phyloP scores from a whole-genome alignment of 2,329 filamentous ascomycete species.

The Talaromyces rugulosus region DNA sequence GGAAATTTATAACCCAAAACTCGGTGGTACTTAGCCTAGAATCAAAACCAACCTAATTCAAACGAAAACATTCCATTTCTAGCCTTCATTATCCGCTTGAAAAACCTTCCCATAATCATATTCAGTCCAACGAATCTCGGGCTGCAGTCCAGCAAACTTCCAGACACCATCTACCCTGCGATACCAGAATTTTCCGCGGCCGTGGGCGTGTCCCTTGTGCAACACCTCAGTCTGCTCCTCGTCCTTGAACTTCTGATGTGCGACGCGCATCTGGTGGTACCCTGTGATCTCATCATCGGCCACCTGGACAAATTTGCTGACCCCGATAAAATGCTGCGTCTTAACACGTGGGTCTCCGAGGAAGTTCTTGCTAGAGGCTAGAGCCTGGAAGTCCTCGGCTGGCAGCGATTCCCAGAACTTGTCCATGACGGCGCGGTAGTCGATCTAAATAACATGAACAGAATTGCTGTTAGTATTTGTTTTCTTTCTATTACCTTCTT shows the following conservation, averaged over 20 bases:
- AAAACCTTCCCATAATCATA: slow-evolving; percentile 10
- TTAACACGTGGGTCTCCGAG: slow-evolving; percentile 15
- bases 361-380: slow-evolving; percentile 10
- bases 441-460: neutral
- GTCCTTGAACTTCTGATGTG: slow-evolving; percentile 56
- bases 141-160: slow-evolving; percentile 27
- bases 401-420: slow-evolving; percentile 12
- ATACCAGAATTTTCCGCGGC: slow-evolving; percentile 22
- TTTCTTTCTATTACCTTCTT: neutral
- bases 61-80: too few species aligned
- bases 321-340: slow-evolving; percentile 19
- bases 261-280: slow-evolving; percentile 41
- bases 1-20: too few species aligned
- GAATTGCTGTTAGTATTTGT: neutral
- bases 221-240: slow-evolving; percentile 40
- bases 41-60: too few species aligned
- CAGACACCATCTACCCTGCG: slow-evolving; percentile 27
- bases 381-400: slow-evolving; percentile 4
- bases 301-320: slow-evolving; percentile 19
- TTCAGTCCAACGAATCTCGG: slow-evolving; percentile 24
- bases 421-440: neutral
- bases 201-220: slow-evolving; percentile 56
- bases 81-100: neutral
- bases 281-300: slow-evolving; percentile 22
- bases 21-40: too few species aligned